Conservation (phyloP, 352 stramenopile genomes). For the Phytophthora melonis region DNA sequence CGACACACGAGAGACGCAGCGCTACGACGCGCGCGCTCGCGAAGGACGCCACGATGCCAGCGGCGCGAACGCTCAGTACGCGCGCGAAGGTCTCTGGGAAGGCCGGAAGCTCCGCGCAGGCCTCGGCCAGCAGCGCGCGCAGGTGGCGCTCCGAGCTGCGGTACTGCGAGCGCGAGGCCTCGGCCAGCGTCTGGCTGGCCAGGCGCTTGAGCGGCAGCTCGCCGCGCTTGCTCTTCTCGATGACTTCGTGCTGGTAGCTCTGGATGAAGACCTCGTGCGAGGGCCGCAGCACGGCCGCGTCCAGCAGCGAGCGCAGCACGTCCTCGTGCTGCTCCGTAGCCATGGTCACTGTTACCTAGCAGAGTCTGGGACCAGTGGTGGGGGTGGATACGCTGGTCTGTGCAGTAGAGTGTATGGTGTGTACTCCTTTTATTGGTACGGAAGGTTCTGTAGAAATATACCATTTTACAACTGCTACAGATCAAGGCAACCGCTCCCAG, state of each 20-base stretch:
- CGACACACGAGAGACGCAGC: slow-evolving; percentile 63
- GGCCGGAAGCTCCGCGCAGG: slow-evolving; percentile 39
- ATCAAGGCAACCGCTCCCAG: slow-evolving; percentile 1
- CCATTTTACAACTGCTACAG: not conserved
- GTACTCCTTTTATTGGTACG: not conserved
- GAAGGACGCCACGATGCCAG: slow-evolving; percentile 63
- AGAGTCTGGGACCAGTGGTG: not conserved
- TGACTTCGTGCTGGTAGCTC: slow-evolving; percentile 70
- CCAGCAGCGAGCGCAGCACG: slow-evolving; percentile 70
- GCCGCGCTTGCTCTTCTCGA: slow-evolving; percentile 67
- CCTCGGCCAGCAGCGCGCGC: slow-evolving; percentile 55
- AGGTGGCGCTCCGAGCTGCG: slow-evolving; percentile 67
- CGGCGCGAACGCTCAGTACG: slow-evolving; percentile 51
- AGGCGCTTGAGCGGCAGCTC: slow-evolving; percentile 73
- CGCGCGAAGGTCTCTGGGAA: slow-evolving; percentile 63
- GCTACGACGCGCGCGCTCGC: slow-evolving; percentile 58
- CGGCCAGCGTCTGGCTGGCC: slow-evolving; percentile 66
- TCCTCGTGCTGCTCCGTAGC: slow-evolving; percentile 52
- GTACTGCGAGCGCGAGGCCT: slow-evolving; percentile 63
- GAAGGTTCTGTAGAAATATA: too few relatives aligned
- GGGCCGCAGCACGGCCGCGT: slow-evolving; percentile 59
- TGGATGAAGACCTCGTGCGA: slow-evolving; percentile 63
- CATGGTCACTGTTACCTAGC: slow-evolving; percentile 18
- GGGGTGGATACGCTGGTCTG: slow-evolving; percentile 15
- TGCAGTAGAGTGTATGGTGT: not conserved